Percentiles rank a stretch among this genome's conserved stretches.
Evolutionary conservation across 169 alveolate genomes (phyloP).

Genomic region (Plasmodium coatneyi): DNA sequence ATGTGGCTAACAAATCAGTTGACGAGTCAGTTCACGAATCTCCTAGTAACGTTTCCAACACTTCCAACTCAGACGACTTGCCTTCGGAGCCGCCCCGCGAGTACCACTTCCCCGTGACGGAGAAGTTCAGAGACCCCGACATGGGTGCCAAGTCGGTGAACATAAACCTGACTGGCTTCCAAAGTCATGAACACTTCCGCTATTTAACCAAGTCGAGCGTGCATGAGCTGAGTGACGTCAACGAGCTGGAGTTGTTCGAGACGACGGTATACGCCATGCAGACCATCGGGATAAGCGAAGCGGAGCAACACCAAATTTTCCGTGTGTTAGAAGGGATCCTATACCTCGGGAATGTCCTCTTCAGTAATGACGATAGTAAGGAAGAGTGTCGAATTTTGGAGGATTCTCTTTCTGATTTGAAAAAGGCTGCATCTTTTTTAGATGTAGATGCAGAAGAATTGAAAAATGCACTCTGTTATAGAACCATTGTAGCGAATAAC

Average conservation of each 20-base stretch:
- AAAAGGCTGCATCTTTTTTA: conserved; percentile 78
- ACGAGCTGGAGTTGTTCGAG: conserved; percentile 89
- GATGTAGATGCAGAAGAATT: conserved; percentile 79
- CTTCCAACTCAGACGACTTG: neutral
- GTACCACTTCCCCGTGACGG: conserved; percentile 74
- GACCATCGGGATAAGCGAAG: conserved; percentile 87
- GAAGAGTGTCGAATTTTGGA: conserved; percentile 83
- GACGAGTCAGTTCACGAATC: neutral
- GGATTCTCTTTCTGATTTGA: conserved; percentile 75
- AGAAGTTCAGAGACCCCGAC: conserved; percentile 23
- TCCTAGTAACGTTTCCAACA: neutral
- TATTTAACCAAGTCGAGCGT: conserved; percentile 82
- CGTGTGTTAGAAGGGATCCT: conserved; percentile 89
- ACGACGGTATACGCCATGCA: conserved; percentile 92
- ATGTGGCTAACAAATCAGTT: neutral
- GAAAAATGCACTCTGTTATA: conserved; percentile 80
- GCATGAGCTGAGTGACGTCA: conserved; percentile 82
- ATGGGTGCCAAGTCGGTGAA: conserved; percentile 38
- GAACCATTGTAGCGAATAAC: conserved; percentile 83
- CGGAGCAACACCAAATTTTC: conserved; percentile 86
- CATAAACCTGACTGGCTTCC: conserved; percentile 65
- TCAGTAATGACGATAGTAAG: conserved; percentile 79
- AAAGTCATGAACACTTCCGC: conserved; percentile 59
- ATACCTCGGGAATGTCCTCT: conserved; percentile 91
- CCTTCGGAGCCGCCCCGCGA: conserved; percentile 8